Evolutionary conservation across 139 green algal genomes (phyloP), one percentile per base, ranked within the genome.

Genomic region (Edaphochlamys debaryana): DNA sequence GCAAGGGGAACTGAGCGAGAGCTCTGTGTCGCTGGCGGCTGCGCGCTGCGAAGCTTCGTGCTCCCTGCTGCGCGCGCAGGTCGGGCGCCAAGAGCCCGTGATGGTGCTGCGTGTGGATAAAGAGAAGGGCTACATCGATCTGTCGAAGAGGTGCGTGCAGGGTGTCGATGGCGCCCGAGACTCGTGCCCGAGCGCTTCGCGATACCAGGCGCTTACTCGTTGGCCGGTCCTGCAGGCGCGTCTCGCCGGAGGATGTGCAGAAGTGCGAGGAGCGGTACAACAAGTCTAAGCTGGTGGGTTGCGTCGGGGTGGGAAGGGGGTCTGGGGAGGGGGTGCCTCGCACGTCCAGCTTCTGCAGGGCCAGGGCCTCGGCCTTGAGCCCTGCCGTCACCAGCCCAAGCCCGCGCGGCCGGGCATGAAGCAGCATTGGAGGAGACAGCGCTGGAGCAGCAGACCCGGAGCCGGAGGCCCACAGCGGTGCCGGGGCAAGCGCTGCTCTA

Each of bases 41-140:
- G 41, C 11, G 67, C 54, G 22, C 23, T 37, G 8, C 42, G 8
- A 11, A 38, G 15, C 29, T 19, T 66, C 70, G 62, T 45, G 36
- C 71, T 69, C 32, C 42, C 63, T 56, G 40, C 30, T 75, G 41
- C 34, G 34, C 9, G 20, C 32, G 36, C 89, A 96, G 94, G 96
- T 98, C 29, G 97, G 97, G 17, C 86, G 97, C 30, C 95, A 98
- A 89, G 98, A 99, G 84, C 96, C 97, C 0, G 97, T 99, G n/a
- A 99, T 99, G 98, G 97, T 99, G 75, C 93, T 99, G 60, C 95
- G 97, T 88, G 97, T 99, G 79, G 97, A 99, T 90, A 98, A 98
- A 80, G 96, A 99, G 79, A 99, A 99, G 89, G 97, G 97, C 0
- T 99, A 99, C 93, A 99, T 99, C 71, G 97, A 99, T 79, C 85